These are phyloP conservation scores for Hymenoscyphus fructigenus DNA, from an alignment of 2,329 filamentous ascomycete genomes.

Conservation along the genomic window DNA sequence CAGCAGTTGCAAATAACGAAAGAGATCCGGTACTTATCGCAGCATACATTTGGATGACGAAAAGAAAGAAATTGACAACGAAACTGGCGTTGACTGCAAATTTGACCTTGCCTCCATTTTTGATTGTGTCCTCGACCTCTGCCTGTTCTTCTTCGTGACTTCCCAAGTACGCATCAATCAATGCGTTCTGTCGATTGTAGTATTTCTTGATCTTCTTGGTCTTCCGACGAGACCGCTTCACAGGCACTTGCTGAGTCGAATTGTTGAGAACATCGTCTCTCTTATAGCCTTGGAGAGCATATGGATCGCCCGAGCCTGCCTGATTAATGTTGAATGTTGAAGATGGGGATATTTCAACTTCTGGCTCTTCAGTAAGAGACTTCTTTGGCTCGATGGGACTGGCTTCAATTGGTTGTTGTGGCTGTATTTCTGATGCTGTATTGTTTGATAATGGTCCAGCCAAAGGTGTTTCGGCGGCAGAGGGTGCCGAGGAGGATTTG, in stretches of 20 bases:
- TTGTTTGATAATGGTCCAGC: background rate
- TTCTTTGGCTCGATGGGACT: background rate
- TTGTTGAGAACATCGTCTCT: slow-evolving; percentile 1
- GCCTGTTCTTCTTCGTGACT: slow-evolving; percentile 55
- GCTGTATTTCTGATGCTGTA: background rate
- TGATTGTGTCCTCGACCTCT: slow-evolving; percentile 49
- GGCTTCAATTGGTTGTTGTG: background rate
- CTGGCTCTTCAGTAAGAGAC: background rate
- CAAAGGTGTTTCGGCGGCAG: background rate
- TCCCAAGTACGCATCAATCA: slow-evolving; percentile 53
- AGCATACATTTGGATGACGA: slow-evolving; percentile 58
- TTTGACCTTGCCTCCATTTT: slow-evolving; percentile 51
- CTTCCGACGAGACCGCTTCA: background rate
- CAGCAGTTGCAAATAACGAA: slow-evolving; percentile 63
- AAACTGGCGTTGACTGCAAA: slow-evolving; percentile 55
- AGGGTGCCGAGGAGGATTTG: background rate
- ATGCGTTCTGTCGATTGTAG: slow-evolving; percentile 48
- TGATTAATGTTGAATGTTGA: background rate
- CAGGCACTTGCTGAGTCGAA: background rate
- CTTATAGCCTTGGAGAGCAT: slow-evolving; percentile 1
- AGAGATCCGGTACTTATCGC: slow-evolving; percentile 58
- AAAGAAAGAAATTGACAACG: slow-evolving; percentile 52
- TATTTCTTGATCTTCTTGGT: slow-evolving; percentile 43
- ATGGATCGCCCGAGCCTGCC: background rate
- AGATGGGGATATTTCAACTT: background rate